Base-by-base conservation (phyloP, 805 yeast genomes). In the Barnettozyma sucrosica region DNA sequence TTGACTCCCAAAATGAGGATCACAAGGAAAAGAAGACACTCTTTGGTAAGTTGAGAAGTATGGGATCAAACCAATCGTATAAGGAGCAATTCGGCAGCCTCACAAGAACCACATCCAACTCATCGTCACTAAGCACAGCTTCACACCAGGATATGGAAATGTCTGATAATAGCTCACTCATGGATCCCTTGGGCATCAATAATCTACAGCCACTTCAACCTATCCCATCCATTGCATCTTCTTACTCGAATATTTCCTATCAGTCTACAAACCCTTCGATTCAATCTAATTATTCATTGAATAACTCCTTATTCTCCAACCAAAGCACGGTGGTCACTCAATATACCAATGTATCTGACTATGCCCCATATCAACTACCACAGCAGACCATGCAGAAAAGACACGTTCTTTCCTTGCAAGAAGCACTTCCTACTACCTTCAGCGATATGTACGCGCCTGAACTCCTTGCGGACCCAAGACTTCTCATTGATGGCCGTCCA, bases 371-470 rank as follows among this genome's bases (percentile, higher is more conserved):
- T 25, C 43, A 43, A 40, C 48, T 33, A 20, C 51, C 33, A 36
- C 50, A 32, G 14, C 46, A 40, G 26, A 49, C 30, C 24, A 45
- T 18, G 13, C 55, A 28, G 20, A 40, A 25, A n/a, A 40, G 7
- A 11, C 51, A 43, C 25, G 32, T 47, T 13, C 34, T 70, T 5
- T 58, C 73, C 1, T 58, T 80, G 26, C 68, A 72, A 44, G 75
- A 78, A 21, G 80, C 78, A 0, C 54, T 81, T n/a, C 86, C 86
- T 1, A 60, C 61, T 14, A 66, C 66, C 24, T 81, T 72, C 55
- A 57, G 65, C 19, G 81, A 78, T 55, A 78, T 79, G 77, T 81
- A 81, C 58, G 65, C 81, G 0, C 74, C 81, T 1, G 85, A 80
- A 49, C 61, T 79, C 11, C 62, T 76, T 21, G 68, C 71, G 34